Percentiles rank a stretch among this genome's conserved stretches.
These are phyloP conservation scores for Obelidium mucronatum DNA, from an alignment of 192 early-diverging fungal species.

Conservation along the genomic window DNA sequence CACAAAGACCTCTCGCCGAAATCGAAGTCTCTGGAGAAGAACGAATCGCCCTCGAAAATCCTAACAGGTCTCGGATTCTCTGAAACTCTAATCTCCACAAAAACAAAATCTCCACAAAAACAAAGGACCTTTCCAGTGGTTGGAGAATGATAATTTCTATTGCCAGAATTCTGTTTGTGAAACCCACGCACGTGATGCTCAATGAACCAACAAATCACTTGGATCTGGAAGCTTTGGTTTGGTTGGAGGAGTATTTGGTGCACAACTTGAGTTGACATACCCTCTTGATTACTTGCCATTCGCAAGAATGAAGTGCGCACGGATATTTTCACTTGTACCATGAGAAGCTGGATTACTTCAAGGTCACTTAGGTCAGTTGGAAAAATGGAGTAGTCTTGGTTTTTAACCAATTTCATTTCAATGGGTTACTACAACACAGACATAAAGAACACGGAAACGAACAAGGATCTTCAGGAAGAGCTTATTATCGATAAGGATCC, in stretches of 20 bases:
- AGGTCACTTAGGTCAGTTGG: slow-evolving; percentile 53
- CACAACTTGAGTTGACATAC: slow-evolving; percentile 76
- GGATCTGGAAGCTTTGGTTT: slow-evolving; percentile 90
- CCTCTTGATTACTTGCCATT: slow-evolving; percentile 89
- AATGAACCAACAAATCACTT: slow-evolving; percentile 57
- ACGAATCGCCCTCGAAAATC: slow-evolving; percentile 81
- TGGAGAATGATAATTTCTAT: slow-evolving; percentile 99
- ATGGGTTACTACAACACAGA: slow-evolving; percentile 99
- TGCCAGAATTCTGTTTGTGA: slow-evolving; percentile 95
- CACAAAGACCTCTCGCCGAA: slow-evolving; percentile 93
- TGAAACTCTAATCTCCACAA: slow-evolving; percentile 82
- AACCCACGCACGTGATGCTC: slow-evolving; percentile 72
- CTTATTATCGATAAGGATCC: slow-evolving; percentile 78
- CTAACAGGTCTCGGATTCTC: slow-evolving; percentile 94
- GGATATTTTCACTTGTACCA: slow-evolving; percentile 91
- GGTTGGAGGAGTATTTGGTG: slow-evolving; percentile 82
- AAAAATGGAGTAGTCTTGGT: not conserved
- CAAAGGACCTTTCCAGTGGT: slow-evolving; percentile 98
- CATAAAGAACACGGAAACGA: slow-evolving; percentile 54
- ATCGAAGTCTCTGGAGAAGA: slow-evolving; percentile 95
- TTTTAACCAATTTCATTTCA: too few relatives aligned
- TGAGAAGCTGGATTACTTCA: slow-evolving; percentile 91
- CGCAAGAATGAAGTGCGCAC: slow-evolving; percentile 95
- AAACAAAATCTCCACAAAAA: too few relatives aligned
- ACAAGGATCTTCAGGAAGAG: slow-evolving; percentile 87